Evolutionary conservation across 306 rosid species (phyloP), one percentile per base, ranked within the genome.

Genomic region (Medicago ruthenica): DNA sequence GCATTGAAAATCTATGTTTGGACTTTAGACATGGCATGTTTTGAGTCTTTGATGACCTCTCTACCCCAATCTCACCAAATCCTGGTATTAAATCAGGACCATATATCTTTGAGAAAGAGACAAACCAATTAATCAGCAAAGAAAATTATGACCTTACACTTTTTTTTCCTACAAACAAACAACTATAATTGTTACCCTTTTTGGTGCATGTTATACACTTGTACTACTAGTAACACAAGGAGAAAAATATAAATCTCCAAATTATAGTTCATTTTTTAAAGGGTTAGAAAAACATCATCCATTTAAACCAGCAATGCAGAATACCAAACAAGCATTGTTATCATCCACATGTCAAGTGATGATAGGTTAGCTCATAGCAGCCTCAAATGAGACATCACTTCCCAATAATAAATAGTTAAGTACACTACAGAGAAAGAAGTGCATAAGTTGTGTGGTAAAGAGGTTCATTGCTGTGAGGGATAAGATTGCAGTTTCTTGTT

Each of bases 361-460:
- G 45, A 95, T 81, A 80, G 85, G 89, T 18, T 18, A 76, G 82
- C 13, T 59, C 82, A 83, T 82, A 58, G 73, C 73, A 85, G 91
- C 97, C 98, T 87, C 93, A 92, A 84, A 82, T 75, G 63, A 34
- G 85, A 86, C 86, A 89, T 92, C 96, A 80, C 77, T 58, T 76
- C 13, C 22, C 76, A 89, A 51, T 82, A 83, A 89, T 90, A 92
- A 88, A 55, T 55, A 55, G 61, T 55, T 55, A 18, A 9, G 87
- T 80, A 76, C 37, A 34, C 37, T 34, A 34, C 60, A 41, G 80
- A 40, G 83, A 83, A 70, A 8, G 9, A 5, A 71, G 20, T 44
- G 61, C 82, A 67, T 87, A 61, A 61, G 44, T 61, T 61, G 86
- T 83, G 97, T 90, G 98, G 97, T 82, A 72, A 65, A 80, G 77